Evolutionary conservation across 2,329 filamentous ascomycete genomes (phyloP).

Genomic region (Pseudogymnoascus sp.): DNA sequence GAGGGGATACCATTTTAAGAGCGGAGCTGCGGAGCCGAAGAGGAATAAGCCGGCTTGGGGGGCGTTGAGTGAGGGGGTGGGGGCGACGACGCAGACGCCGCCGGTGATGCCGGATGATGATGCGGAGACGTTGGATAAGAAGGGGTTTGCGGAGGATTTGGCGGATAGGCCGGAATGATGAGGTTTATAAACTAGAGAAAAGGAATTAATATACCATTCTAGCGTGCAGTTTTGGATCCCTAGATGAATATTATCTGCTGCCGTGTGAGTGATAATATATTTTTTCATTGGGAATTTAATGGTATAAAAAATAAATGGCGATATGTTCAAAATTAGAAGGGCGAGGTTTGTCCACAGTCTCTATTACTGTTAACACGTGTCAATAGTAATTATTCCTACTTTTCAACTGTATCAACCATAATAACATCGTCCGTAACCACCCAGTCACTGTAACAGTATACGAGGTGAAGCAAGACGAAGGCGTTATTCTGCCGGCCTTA

Average conservation of each 20-base stretch:
- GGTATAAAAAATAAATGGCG: not conserved
- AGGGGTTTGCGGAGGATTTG: conserved; percentile 45
- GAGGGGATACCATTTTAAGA: conserved; percentile 76
- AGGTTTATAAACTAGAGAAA: not conserved
- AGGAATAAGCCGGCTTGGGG: conserved; percentile 64
- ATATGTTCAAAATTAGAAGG: not conserved
- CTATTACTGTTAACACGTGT: not conserved
- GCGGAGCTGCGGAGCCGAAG: conserved; percentile 51
- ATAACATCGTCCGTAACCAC: not conserved
- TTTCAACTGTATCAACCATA: not conserved
- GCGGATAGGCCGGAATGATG: conserved; percentile 9
- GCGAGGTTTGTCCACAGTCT: too few species aligned
- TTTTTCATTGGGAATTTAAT: not conserved
- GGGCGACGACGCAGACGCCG: conserved; percentile 35
- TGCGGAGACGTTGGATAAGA: conserved; percentile 44
- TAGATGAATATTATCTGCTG: not conserved
- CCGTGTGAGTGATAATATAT: not conserved
- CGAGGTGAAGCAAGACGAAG: not conserved
- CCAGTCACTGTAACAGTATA: not conserved
- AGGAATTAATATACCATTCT: not conserved
- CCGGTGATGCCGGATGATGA: conserved; percentile 43
- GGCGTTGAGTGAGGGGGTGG: conserved; percentile 36
- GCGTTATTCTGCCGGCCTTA: not conserved
- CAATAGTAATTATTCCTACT: not conserved
- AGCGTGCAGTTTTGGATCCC: not conserved